These are phyloP conservation scores for Tetracladium setigerum DNA, from an alignment of 495 filamentous ascomycete genomes.

Conservation along the genomic window DNA sequence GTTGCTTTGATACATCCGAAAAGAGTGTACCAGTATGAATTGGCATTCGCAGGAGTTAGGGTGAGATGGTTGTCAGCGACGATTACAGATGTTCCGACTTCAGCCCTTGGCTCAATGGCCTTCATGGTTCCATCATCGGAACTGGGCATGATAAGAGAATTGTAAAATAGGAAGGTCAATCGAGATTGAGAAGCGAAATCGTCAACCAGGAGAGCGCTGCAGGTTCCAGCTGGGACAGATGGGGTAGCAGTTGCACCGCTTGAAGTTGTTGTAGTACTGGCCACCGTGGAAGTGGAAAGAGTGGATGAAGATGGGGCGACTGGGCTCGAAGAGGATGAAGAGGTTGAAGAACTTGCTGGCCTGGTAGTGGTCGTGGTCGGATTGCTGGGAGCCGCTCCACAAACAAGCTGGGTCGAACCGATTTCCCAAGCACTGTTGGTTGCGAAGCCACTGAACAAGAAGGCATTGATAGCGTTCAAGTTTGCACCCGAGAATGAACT, in stretches of 20 bases:
- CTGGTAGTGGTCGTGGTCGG: not conserved
- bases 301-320: not conserved
- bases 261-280: not conserved
- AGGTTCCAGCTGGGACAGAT: conserved; percentile 25
- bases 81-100: conserved; percentile 34
- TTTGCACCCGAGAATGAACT: conserved; percentile 43
- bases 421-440: conserved; percentile 39
- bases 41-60: conserved; percentile 37
- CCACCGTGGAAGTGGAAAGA: not conserved
- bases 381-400: conserved; percentile 23
- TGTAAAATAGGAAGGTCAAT: conserved; percentile 57
- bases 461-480: conserved; percentile 38
- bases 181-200: conserved; percentile 59
- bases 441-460: conserved; percentile 45
- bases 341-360: not conserved
- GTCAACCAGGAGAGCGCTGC: conserved; percentile 46
- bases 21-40: conserved; percentile 53
- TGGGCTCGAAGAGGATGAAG: not conserved
- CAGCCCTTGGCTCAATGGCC: conserved; percentile 5
- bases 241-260: conserved; percentile 4
- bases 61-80: conserved; percentile 47
- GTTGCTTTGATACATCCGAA: conserved; percentile 46
- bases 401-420: conserved; percentile 44
- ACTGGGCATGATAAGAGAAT: conserved; percentile 46
- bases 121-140: conserved; percentile 53